Percentiles rank a stretch among this genome's conserved stretches.
Evolutionary conservation across 225 moss, liverwort and hornwort species (phyloP).

Genomic region (Bryum argenteum): DNA sequence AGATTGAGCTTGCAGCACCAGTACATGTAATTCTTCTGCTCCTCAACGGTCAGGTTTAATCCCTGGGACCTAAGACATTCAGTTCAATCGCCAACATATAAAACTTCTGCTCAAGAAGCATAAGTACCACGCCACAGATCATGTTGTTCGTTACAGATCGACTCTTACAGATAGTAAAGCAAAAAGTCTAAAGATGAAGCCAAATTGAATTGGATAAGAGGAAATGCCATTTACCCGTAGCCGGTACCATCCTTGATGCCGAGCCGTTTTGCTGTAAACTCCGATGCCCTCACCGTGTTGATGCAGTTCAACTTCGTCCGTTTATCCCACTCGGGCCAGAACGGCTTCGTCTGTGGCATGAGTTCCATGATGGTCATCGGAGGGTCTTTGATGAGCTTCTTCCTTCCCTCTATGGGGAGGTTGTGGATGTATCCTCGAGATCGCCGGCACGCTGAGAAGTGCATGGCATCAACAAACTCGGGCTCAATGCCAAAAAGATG

Average conservation of each 20-base stretch:
- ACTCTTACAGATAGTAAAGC: too few species aligned
- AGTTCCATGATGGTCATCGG: constrained; percentile 76
- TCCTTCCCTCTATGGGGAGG: constrained; percentile 76
- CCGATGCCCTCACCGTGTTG: constrained; percentile 61
- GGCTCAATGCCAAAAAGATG: constrained; percentile 74
- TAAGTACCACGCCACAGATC: constrained; percentile 33
- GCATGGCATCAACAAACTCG: constrained; percentile 79
- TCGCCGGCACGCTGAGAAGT: constrained; percentile 78
- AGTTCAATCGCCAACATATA: neutral
- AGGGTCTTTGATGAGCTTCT: constrained; percentile 53
- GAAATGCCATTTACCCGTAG: constrained; percentile 4
- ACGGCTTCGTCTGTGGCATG: constrained; percentile 52
- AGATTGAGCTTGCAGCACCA: constrained; percentile 69
- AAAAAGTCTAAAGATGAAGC: too few species aligned
- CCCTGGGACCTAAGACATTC: constrained; percentile 25
- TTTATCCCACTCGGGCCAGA: constrained; percentile 79
- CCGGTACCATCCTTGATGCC: constrained; percentile 33
- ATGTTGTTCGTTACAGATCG: too few species aligned
- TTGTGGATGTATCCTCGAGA: constrained; percentile 87
- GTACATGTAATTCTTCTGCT: constrained; percentile 38
- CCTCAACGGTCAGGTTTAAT: constrained; percentile 35
- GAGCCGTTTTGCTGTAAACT: constrained; percentile 55
- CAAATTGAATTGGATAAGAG: too few species aligned
- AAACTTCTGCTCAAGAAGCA: constrained; percentile 19
- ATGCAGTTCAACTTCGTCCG: constrained; percentile 71